These are phyloP conservation scores for Botrytis fabae DNA, from an alignment of 2,329 filamentous ascomycete genomes.

Conservation along the genomic window DNA sequence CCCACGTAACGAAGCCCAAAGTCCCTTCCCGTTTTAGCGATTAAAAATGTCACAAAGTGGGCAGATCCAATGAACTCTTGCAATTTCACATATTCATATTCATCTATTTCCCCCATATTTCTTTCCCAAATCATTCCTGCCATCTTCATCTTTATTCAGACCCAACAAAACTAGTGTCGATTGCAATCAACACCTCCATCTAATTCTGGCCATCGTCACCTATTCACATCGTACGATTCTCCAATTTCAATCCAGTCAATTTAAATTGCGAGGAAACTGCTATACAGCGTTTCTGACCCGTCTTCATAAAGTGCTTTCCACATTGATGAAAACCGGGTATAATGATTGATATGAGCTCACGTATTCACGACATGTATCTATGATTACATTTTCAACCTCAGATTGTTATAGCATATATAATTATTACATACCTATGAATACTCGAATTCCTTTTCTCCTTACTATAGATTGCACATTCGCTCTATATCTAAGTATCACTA, in stretches of 20 bases:
- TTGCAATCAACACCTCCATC: not conserved
- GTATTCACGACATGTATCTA: not conserved
- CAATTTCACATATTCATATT: not conserved
- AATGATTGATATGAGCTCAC: not conserved
- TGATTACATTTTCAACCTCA: not conserved
- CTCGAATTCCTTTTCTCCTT: not conserved
- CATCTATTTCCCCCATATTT: not conserved
- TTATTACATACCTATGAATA: not conserved
- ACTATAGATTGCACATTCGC: constrained; percentile 1
- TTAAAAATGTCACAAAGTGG: not conserved
- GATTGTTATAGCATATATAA: not conserved
- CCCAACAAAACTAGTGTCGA: not conserved
- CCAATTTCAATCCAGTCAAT: not conserved
- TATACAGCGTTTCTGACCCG: not conserved
- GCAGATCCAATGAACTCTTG: not conserved
- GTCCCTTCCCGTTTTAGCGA: not conserved
- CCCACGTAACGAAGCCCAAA: accelerated
- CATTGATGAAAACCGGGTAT: not conserved
- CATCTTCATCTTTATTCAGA: not conserved
- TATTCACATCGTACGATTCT: not conserved
- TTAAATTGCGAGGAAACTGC: not conserved
- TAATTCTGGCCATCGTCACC: not conserved
- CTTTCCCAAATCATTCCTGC: not conserved
- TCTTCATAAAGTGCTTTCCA: not conserved
- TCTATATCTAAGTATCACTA: not conserved